Evolutionary conservation across 1,284 basidiomycete genomes (phyloP), one percentile per base, ranked within the genome.

Genomic region (Agaricales sp.): DNA sequence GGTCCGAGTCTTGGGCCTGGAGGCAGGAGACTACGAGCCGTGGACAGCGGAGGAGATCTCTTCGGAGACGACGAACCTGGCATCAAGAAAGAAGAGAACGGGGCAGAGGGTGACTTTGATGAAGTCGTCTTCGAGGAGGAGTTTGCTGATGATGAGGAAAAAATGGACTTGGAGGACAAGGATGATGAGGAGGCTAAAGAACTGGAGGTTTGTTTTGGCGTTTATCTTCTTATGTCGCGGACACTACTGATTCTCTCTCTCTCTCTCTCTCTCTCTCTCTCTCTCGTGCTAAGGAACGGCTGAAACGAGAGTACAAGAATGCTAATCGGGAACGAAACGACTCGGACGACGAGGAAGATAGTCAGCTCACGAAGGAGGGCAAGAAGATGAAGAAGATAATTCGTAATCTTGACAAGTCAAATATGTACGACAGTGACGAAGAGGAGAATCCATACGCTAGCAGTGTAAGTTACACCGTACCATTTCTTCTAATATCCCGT

Each of bases 161-260:
- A 79, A 60, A 74, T 80, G 61, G 73, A 81, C 41, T 69, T 74
- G 18, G 83, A 87, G 50, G 80, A 80, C 23, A 69, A 71, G 49
- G 81, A 91, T 45, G 91, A 92, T 52, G 87, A 91, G 51, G 87
- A 91, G 59, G 76, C 82, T 35, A 92, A 87, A 61, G 88, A 92
- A 62, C 70, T 85, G n/a, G 88, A 91, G 74, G 89, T 85, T 49
- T 23, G 70, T 63, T 39, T 18, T 11, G 11, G n/a, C 11, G 30
- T n/a, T 35, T 35, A 35, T 35, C 30, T 35, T n/a, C n/a, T 35
- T n/a, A n/a, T n/a, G 8, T n/a, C 8, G n/a, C 30, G 8, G 30
- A 35, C 30, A n/a, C 30, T n/a, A n/a, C 16, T 22, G 21, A 24
- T 19, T 45, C 43, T 4, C 18, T 20, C 8, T 4, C 24, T 18